These are phyloP conservation scores for Plasmopara halstedii DNA, from an alignment of 352 stramenopile genomes.

Conservation along the genomic window DNA sequence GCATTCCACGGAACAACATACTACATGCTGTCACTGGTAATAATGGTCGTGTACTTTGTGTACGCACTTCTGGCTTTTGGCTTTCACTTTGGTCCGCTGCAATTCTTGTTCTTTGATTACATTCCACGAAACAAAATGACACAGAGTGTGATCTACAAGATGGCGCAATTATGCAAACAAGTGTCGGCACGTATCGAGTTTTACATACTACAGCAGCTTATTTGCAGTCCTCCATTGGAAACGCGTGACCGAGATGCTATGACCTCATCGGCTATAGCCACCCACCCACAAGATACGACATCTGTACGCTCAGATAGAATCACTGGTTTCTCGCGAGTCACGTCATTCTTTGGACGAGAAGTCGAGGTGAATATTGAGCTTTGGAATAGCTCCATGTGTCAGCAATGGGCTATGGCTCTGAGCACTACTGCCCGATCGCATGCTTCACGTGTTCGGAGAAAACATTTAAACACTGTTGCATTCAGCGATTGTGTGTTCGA, in stretches of 20 bases:
- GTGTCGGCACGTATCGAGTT: conserved; percentile 38
- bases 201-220: conserved; percentile 48
- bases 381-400: conserved; percentile 65
- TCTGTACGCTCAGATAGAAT: conserved; percentile 1
- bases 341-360: conserved; percentile 46
- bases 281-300: conserved; percentile 16
- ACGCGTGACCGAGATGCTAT: conserved; percentile 24
- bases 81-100: conserved; percentile 69
- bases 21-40: conserved; percentile 49
- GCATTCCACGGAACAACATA: conserved; percentile 71
- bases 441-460: conserved; percentile 13
- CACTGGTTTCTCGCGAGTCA: conserved; percentile 31
- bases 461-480: background rate
- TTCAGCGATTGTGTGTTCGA: conserved; percentile 32
- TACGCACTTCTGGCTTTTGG: conserved; percentile 60
- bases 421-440: conserved; percentile 15
- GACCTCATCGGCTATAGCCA: conserved; percentile 20
- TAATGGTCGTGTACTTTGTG: conserved; percentile 61
- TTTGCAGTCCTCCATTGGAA: conserved; percentile 33
- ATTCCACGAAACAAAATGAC: conserved; percentile 50
- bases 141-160: conserved; percentile 37
- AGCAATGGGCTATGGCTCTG: conserved; percentile 31
- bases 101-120: conserved; percentile 76
- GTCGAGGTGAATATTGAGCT: conserved; percentile 48
- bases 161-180: conserved; percentile 27